These are phyloP conservation scores for Pseudogymnoascus sp. DNA, from an alignment of 2,329 filamentous ascomycete species.

Conservation along the genomic window DNA sequence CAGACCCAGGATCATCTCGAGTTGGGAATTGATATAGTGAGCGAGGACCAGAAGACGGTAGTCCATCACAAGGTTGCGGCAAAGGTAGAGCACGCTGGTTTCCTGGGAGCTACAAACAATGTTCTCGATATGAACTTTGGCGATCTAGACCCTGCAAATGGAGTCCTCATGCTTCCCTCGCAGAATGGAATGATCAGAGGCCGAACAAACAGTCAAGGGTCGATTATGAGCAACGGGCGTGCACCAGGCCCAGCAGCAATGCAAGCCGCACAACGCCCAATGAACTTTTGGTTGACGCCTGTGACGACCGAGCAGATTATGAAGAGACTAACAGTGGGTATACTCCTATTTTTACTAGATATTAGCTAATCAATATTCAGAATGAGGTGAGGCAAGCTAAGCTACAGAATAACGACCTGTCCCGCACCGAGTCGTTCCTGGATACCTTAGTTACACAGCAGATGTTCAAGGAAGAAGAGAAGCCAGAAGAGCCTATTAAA, in stretches of 20 bases:
- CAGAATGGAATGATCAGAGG: conserved; percentile 62
- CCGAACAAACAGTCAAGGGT: conserved; percentile 59
- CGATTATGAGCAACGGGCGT: conserved; percentile 53
- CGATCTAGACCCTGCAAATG: conserved; percentile 76
- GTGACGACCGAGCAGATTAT: conserved; percentile 93
- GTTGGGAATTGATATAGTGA: conserved; percentile 95
- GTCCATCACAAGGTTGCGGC: conserved; percentile 98
- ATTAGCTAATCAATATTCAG: conserved; percentile 37
- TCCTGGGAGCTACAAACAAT: conserved; percentile 65
- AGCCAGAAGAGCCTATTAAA: conserved; percentile 41
- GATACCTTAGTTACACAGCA: conserved; percentile 69
- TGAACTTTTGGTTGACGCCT: conserved; percentile 78
- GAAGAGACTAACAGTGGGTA: conserved; percentile 48
- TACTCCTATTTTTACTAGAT: conserved; percentile 2
- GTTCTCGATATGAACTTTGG: conserved; percentile 85
- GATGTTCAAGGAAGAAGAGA: conserved; percentile 50
- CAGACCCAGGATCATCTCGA: conserved; percentile 88
- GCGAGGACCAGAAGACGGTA: conserved; percentile 96
- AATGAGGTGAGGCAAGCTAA: conserved; percentile 84
- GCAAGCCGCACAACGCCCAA: conserved; percentile 62
- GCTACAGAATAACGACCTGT: conserved; percentile 78
- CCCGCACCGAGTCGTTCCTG: conserved; percentile 74
- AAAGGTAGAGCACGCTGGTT: conserved; percentile 90
- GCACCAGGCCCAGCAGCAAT: conserved; percentile 45
- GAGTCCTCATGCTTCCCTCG: conserved; percentile 61